Evolutionary conservation across 257 asterid species (phyloP), one percentile per base, ranked within the genome.

Genomic region (Petunia secreta): DNA sequence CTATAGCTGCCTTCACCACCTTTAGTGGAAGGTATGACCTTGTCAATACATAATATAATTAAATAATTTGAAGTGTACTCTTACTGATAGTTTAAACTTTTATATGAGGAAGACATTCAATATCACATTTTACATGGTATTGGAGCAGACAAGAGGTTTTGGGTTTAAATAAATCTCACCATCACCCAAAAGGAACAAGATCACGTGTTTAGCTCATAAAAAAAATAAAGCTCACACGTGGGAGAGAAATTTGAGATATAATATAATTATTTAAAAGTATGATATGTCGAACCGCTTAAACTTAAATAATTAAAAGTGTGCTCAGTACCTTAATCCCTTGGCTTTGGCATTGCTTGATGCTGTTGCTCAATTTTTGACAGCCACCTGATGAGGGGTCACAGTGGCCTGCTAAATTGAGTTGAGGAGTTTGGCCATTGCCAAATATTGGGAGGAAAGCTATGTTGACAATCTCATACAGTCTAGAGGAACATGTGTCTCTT

Each of bases 371-470:
- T 60, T 11, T 77, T 59, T 77, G 46, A 9, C 60, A 77, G 6
- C 73, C 36, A 3, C 63, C 63, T 4, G 50, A 75, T 59, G 73
- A 16, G 4, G 80, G 80, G 7, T 60, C 73, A 3, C 80, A 60
- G 34, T 77, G 80, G 36, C 73, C 80, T 1, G 80, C 80, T 13
- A 77, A 77, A 58, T 77, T 77, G 9, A 76, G 37, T 16, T 57
- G 7, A 58, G 80, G 80, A 76, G 80, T 76, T 57, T n/a, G 68
- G 55, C 68, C 68, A 58, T 59, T 58, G 69, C 80, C 80, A 76
- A 76, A 76, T 3, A 15, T 41, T 15, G 80, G n/a, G 40, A 76
- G 69, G n/a, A 76, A 76, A 15, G 80, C 80, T 57, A 76, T 41
- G 58, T 76, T 76, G 1, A 76, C 55, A 58, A 76, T 76, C 69